Conservation (phyloP, 1,284 basidiomycete species). For the Apiotrichum veenhuisii region DNA sequence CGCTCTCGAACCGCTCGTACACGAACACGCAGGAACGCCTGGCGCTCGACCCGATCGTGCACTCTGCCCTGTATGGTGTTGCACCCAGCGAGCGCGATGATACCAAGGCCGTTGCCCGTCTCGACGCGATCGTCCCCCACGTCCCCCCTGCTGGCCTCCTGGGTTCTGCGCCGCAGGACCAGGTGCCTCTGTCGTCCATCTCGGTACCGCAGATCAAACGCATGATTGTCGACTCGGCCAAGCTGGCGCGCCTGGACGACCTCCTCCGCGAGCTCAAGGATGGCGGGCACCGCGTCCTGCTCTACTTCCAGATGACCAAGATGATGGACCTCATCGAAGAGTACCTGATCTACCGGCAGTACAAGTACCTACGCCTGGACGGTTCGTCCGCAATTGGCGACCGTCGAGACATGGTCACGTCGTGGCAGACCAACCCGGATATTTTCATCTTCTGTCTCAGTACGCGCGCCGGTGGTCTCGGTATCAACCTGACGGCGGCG, state of each 20-base stretch:
- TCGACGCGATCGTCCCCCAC: slow-evolving; percentile 59
- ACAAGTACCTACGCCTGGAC: slow-evolving; percentile 94
- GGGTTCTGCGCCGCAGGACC: slow-evolving; percentile 63
- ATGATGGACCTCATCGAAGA: slow-evolving; percentile 99
- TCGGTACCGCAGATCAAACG: slow-evolving; percentile 93
- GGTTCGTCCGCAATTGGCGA: slow-evolving; percentile 95
- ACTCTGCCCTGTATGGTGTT: slow-evolving; percentile 79
- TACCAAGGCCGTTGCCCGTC: slow-evolving; percentile 56
- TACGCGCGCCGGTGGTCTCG: slow-evolving; percentile 93
- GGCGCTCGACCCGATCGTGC: slow-evolving; percentile 58
- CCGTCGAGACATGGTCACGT: slow-evolving; percentile 97
- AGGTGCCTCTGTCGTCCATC: slow-evolving; percentile 81
- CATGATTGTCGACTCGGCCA: slow-evolving; percentile 94
- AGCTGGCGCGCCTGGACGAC: slow-evolving; percentile 84
- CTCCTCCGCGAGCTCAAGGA: slow-evolving; percentile 89
- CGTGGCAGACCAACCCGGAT: slow-evolving; percentile 97
- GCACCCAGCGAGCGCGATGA: slow-evolving; percentile 66
- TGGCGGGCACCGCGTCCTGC: slow-evolving; percentile 87
- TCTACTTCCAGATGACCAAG: slow-evolving; percentile 99
- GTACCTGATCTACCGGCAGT: slow-evolving; percentile 94
- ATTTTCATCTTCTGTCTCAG: slow-evolving; percentile 95
- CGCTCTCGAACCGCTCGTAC: slow-evolving; percentile 74
- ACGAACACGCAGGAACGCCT: slow-evolving; percentile 65
- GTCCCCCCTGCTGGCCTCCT: slow-evolving; percentile 68
- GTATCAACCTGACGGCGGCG: slow-evolving; percentile 97